A percentile compares a stretch with the other conserved stretches of the same genome.
Conservation (phyloP, 2,329 filamentous ascomycete species). For the Albophoma yamanashiensis region DNA sequence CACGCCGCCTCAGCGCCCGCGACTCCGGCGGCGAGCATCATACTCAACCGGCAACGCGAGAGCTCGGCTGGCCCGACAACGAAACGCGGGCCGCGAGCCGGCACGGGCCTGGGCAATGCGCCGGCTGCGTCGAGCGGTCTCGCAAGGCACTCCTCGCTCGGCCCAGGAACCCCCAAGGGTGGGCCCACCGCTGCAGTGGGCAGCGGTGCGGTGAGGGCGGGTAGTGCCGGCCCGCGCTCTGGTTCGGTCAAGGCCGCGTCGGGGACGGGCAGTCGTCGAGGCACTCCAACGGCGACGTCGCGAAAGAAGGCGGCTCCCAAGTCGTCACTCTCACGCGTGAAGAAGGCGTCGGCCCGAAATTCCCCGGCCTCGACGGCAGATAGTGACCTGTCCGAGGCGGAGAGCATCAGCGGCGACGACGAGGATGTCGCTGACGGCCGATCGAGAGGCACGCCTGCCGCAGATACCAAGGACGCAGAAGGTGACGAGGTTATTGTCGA, state of each 20-base stretch:
- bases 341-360: constrained; percentile 46
- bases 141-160: constrained; percentile 51
- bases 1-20: constrained; percentile 47
- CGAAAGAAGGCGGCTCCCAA: constrained; percentile 44
- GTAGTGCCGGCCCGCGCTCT: constrained; percentile 49
- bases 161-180: constrained; percentile 50
- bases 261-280: constrained; percentile 32
- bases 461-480: constrained; percentile 27
- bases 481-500: constrained; percentile 45
- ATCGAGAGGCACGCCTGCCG: constrained; percentile 18
- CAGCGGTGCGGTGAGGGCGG: constrained; percentile 33
- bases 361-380: constrained; percentile 54
- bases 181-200: constrained; percentile 12
- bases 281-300: constrained; percentile 30
- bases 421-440: constrained; percentile 28
- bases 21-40: constrained; percentile 50
- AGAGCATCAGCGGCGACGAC: constrained; percentile 42
- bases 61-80: constrained; percentile 49
- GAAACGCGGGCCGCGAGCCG: constrained; percentile 42
- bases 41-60: constrained; percentile 45
- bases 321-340: constrained; percentile 52
- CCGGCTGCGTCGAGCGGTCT: constrained; percentile 45
- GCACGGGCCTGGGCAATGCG: constrained; percentile 33
- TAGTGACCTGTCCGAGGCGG: constrained; percentile 54
- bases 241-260: constrained; percentile 32